phyloP scores from a whole-genome alignment of 768 basidiomycete species.

The Lactarius tabidus region DNA sequence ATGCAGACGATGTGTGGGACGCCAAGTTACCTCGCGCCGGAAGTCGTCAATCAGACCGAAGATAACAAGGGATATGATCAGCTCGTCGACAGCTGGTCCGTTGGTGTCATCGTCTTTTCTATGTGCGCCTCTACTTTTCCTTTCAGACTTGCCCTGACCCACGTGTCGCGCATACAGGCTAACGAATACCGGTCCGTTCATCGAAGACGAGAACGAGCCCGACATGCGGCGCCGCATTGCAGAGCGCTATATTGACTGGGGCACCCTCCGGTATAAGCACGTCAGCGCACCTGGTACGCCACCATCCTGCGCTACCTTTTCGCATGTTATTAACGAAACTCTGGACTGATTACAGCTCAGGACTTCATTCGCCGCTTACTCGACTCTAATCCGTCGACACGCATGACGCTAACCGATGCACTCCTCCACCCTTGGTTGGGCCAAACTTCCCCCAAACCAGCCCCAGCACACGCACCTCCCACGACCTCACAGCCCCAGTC shows the following conservation, averaged over 20 bases:
- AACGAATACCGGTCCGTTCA: background rate
- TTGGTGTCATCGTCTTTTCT: slow-evolving; percentile 90
- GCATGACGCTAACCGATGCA: slow-evolving; percentile 71
- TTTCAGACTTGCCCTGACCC: background rate
- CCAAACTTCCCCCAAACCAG: background rate
- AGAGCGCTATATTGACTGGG: slow-evolving; percentile 21
- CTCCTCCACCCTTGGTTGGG: slow-evolving; percentile 75
- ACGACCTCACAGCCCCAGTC: background rate
- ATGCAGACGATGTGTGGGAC: slow-evolving; percentile 92
- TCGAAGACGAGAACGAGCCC: slow-evolving; percentile 13
- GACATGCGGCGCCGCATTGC: slow-evolving; percentile 20
- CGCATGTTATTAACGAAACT: slow-evolving; percentile 4
- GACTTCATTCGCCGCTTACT: slow-evolving; percentile 69
- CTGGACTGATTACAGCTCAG: slow-evolving; percentile 39
- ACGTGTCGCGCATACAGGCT: slow-evolving; percentile 3
- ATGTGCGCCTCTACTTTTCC: slow-evolving; percentile 51
- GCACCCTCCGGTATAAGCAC: background rate
- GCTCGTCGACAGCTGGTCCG: slow-evolving; percentile 93
- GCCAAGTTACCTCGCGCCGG: slow-evolving; percentile 89
- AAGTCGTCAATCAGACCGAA: slow-evolving; percentile 67
- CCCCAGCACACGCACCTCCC: background rate
- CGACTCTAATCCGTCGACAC: slow-evolving; percentile 52
- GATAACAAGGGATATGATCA: slow-evolving; percentile 74
- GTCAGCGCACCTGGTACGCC: slow-evolving; percentile 45
- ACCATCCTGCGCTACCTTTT: background rate